Evolutionary conservation across 2,329 filamentous ascomycete genomes (phyloP).

Genomic region (Escovopsis weberi): DNA sequence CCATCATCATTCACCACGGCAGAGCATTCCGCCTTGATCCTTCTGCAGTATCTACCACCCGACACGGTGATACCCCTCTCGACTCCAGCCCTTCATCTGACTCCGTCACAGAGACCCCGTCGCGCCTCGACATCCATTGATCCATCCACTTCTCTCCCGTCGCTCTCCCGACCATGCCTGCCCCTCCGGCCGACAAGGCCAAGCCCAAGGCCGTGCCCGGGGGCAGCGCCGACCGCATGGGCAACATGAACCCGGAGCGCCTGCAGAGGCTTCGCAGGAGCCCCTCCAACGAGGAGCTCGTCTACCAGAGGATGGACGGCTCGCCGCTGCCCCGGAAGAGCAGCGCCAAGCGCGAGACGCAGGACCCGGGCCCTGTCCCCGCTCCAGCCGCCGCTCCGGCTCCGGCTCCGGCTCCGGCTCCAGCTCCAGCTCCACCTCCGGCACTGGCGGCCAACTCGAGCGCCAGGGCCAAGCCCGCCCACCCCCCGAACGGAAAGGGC

Average conservation of each 20-base stretch:
- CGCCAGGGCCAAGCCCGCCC: neutral
- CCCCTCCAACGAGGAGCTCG: neutral
- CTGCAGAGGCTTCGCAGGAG: slow-evolving; percentile 10
- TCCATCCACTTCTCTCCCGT: too few relatives aligned
- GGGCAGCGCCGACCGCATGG: slow-evolving; percentile 1
- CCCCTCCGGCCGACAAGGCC: neutral
- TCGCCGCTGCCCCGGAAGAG: neutral
- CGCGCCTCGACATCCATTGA: too few relatives aligned
- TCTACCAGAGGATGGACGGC: neutral
- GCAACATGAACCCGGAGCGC: slow-evolving; percentile 15
- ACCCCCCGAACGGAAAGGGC: neutral
- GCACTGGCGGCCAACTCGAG: neutral
- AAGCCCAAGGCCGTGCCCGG: neutral
- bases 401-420: neutral
- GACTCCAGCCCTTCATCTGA: too few relatives aligned
- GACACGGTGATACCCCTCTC: too few relatives aligned
- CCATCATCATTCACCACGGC: too few relatives aligned
- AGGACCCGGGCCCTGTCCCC: neutral
- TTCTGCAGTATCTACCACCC: too few relatives aligned
- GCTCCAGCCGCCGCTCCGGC: neutral
- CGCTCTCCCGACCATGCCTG: too few relatives aligned
- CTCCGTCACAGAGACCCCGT: too few relatives aligned
- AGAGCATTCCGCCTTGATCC: too few relatives aligned
- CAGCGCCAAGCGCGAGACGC: slow-evolving; percentile 1
- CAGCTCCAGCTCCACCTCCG: too few relatives aligned